Conservation (phyloP, 1,284 basidiomycete genomes). For the Takashimella tepidaria region DNA sequence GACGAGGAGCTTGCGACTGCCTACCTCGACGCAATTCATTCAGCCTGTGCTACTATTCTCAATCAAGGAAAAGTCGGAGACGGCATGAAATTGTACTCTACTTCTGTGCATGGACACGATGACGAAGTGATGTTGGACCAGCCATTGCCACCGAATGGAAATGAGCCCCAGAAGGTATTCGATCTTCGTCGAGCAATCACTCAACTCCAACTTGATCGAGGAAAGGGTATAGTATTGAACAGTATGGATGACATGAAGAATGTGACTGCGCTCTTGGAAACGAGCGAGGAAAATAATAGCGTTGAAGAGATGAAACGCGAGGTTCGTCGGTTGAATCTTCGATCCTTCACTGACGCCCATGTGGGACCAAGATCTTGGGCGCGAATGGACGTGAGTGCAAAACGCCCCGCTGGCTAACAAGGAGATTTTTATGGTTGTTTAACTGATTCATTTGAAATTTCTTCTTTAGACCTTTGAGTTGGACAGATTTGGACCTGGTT, state of each 20-base stretch:
- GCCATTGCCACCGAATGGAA: conserved; percentile 47
- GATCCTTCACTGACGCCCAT: conserved; percentile 54
- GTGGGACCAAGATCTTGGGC: conserved; percentile 49
- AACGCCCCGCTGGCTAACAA: no score
- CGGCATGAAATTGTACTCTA: no score
- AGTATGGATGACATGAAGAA: neutral
- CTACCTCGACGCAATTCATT: conserved; percentile 69
- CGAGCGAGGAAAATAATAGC: no score
- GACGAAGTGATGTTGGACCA: conserved; percentile 31
- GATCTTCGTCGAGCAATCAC: conserved; percentile 61
- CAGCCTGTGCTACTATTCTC: conserved; percentile 4
- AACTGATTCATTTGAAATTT: no score
- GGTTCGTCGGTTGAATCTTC: conserved; percentile 18
- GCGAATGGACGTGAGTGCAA: conserved; percentile 51
- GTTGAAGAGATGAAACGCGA: neutral
- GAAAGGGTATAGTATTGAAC: neutral
- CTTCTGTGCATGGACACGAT: no score
- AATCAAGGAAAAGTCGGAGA: conserved; percentile 16
- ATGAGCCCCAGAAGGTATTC: conserved; percentile 44
- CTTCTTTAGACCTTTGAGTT: conserved; percentile 46
- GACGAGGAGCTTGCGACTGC: conserved; percentile 57
- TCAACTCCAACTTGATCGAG: conserved; percentile 54
- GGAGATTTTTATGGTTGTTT: no score
- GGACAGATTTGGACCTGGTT: conserved; percentile 42
- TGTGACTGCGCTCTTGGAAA: no score